Base-by-base conservation (phyloP, 1,139 yeast genomes). In the Taiozyma sp. region DNA sequence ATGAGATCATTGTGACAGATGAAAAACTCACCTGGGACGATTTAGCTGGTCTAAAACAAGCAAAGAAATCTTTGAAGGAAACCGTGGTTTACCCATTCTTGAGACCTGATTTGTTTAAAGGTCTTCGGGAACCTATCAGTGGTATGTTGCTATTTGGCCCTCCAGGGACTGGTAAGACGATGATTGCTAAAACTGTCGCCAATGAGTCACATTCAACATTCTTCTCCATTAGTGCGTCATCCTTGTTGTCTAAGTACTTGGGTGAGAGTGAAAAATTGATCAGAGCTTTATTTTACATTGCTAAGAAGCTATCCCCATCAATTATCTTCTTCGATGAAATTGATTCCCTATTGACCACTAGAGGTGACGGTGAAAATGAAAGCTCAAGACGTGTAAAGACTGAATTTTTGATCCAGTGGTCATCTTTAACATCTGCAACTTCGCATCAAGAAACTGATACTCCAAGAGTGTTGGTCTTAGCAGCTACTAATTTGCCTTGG, bases 401-500 rank as follows among this genome's bases (percentile, higher is more conserved):
- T 48, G 87, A 81, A 58, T 78, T 82, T 56, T 70, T 81, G 52
- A 80, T 81, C 19, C 86, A 80, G 61, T 82, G 88, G 88, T 80
- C 85, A 4, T 80, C 80, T 44, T 67, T 81, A 29, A 77, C 83
- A 28, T 74, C 80, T 47, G 82, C 85, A 0, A 80, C 82, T 3
- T 77, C 81, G 0, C 59, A 58, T 29, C 61, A 62, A 14, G 55
- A 53, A 68, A 71, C 10, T 52, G 76, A 66, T 34, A 66, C 62
- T 30, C 71, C 69, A 48, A 68, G 84, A 48, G 86, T 81, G 0
- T 68, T 81, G 30, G 81, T 82, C 9, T 63, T 81, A 35, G 86
- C 85, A 3, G 86, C 87, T 1, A 81, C 87, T 2, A 81, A 81
- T 60, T 64, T 81, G 50, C 88, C 88, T 1, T 82, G 88, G 88